Base-by-base conservation (phyloP, 306 rosid species). In the Benincasa hispida region DNA sequence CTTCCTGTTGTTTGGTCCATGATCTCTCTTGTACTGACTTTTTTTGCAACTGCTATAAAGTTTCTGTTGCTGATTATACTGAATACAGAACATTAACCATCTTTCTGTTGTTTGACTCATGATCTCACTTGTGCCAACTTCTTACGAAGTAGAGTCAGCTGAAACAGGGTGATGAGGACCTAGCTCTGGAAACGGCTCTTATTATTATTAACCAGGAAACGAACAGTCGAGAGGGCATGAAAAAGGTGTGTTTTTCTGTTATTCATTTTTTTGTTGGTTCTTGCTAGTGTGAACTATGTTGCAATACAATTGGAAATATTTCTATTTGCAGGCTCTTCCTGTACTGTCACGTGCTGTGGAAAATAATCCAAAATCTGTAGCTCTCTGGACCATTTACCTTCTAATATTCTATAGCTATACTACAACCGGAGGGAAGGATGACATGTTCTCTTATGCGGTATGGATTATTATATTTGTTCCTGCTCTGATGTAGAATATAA, bases 401-500 rank as follows among this genome's bases (percentile, higher is more conserved):
- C 89, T 91, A 72, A 80, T 91, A 81, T 94, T 85, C 90, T 82
- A 86, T 77, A 88, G 96, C 87, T 84, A 81, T 80, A 65, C 84
- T 74, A 87, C 84, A 81, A 79, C 89, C 74, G 63, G 81, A 74
- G 95, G 84, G 88, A 84, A 83, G 88, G 97, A 94, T 87, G 98
- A 94, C 88, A 90, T 91, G 89, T 89, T 90, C 83, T 83, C 88
- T 75, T 82, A 72, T 87, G 96, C 94, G 98, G 98, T 94, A 91
- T 81, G 96, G 79, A 80, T 84, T 25, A 61, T 25, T 41, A 41
- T 41, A 17, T 28, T 48, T 80, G 24, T 81, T 79, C 87, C 63
- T 78, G 27, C 62, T 83, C 84, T 63, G 79, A 9, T 21, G 68
- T 56, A 62, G 72, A 74, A 68, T 76, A 50, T 80, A 75, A 42